Percentiles rank a stretch among this genome's conserved stretches.
phyloP scores from a whole-genome alignment of 2,329 filamentous ascomycete genomes.

The Thyridium curvatum region DNA sequence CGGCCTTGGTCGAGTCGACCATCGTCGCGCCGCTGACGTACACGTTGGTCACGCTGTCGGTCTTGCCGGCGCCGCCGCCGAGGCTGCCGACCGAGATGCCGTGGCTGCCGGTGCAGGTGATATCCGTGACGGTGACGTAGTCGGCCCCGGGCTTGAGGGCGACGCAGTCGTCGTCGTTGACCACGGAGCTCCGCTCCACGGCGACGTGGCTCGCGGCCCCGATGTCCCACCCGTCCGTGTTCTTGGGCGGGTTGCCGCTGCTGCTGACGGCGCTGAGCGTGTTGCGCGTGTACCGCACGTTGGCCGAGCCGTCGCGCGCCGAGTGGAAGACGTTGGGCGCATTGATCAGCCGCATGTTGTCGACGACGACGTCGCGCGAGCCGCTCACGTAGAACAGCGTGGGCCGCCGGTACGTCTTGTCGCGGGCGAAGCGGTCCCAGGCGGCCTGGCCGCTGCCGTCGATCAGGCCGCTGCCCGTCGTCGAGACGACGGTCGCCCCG shows the following conservation, averaged over 20 bases:
- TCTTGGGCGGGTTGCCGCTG: conserved; percentile 27
- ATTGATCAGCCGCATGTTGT: conserved; percentile 30
- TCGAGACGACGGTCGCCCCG: conserved; percentile 29
- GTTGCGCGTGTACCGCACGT: conserved; percentile 27
- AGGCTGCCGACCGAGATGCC: conserved; percentile 40
- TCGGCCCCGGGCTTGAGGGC: conserved; percentile 34
- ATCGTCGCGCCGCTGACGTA: conserved; percentile 31
- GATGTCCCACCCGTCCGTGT: conserved; percentile 38
- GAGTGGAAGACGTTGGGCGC: conserved; percentile 38
- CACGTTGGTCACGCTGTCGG: conserved; percentile 35
- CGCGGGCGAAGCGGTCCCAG: conserved; percentile 29
- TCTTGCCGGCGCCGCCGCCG: conserved; percentile 22
- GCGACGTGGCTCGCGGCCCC: conserved; percentile 27
- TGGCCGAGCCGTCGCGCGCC: conserved; percentile 24
- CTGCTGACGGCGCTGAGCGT: conserved; percentile 30
- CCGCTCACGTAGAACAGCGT: conserved; percentile 33
- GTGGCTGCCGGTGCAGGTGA: conserved; percentile 39
- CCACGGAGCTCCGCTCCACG: conserved; percentile 25
- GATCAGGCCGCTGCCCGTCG: conserved; percentile 32
- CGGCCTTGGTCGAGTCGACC: conserved; percentile 34
- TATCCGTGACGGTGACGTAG: conserved; percentile 28
- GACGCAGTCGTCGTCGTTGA: conserved; percentile 37
- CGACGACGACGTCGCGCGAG: conserved; percentile 26
- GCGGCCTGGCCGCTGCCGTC: conserved; percentile 39
- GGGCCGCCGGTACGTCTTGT: conserved; percentile 29